Conservation (phyloP, 2,329 filamentous ascomycete species). For the Rutstroemia sydowiana region DNA sequence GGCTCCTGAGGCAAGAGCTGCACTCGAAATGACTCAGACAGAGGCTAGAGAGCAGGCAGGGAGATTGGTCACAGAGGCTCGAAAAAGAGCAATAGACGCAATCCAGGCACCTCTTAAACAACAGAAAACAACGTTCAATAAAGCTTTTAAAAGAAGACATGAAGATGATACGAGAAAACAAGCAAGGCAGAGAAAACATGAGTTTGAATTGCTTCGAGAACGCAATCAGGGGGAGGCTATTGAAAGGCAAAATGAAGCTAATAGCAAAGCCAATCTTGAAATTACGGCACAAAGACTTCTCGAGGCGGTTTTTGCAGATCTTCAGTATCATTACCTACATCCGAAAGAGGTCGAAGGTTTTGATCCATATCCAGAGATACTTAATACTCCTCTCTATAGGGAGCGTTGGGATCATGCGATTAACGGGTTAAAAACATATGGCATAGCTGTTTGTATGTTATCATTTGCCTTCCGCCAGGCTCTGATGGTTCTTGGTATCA, state of each 20-base stretch:
- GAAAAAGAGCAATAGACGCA: no score
- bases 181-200: neutral
- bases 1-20: no score
- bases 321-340: slow-evolving; percentile 1
- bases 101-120: neutral
- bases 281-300: neutral
- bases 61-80: no score
- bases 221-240: neutral
- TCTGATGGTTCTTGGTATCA: neutral
- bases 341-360: neutral
- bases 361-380: neutral
- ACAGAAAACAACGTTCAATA: no score
- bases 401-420: neutral
- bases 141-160: neutral
- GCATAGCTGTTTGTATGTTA: neutral
- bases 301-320: neutral
- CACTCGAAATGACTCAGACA: no score
- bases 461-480: neutral
- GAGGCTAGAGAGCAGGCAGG: no score
- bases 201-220: neutral
- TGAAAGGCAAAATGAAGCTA: neutral
- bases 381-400: neutral
- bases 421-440: neutral
- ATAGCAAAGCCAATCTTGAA: neutral
- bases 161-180: neutral